These are phyloP conservation scores for Botrytis medusae DNA, from an alignment of 2,329 filamentous ascomycete genomes.

Conservation along the genomic window DNA sequence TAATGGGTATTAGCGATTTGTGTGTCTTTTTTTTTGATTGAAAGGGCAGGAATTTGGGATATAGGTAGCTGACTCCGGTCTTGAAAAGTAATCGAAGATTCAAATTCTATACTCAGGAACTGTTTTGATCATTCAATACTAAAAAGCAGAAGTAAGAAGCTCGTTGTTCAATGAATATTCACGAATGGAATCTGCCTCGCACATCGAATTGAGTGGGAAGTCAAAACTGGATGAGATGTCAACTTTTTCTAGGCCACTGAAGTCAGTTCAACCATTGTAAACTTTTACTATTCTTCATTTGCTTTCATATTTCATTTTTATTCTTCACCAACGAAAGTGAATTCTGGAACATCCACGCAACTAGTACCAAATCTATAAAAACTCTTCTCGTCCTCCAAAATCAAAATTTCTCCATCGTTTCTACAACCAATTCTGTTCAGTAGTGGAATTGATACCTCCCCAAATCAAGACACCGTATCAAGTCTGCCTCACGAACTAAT, in stretches of 20 bases:
- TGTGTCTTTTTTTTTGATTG: background rate
- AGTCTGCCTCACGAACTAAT: background rate
- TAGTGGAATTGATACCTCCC: background rate
- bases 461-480: too few species aligned
- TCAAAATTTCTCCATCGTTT: too few species aligned
- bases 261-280: background rate
- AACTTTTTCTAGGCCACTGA: background rate
- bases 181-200: background rate
- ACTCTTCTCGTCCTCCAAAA: background rate
- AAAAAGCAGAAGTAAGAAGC: background rate
- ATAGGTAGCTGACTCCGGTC: background rate
- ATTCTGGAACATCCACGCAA: background rate
- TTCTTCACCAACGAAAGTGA: background rate
- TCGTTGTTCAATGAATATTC: background rate
- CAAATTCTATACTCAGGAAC: background rate
- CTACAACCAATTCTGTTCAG: background rate
- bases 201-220: background rate
- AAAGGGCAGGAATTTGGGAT: background rate
- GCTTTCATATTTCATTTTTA: background rate
- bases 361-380: background rate
- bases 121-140: background rate
- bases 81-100: background rate
- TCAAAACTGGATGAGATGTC: background rate
- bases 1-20: background rate
- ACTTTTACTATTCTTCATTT: background rate